phyloP scores from a whole-genome alignment of 306 rosid species.

The Trifolium dubium region DNA sequence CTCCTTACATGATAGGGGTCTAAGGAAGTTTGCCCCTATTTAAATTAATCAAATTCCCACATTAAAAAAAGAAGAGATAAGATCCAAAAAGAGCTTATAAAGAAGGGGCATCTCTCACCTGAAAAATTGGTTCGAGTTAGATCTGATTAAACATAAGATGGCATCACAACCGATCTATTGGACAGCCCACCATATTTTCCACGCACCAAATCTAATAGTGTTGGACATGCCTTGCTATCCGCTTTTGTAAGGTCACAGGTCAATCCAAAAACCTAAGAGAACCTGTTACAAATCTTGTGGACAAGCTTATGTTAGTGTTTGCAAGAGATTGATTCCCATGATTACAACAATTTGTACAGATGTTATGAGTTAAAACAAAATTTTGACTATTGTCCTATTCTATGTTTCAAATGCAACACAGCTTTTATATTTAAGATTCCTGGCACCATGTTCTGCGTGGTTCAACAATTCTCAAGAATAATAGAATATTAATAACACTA shows the following conservation, averaged over 20 bases:
- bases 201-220: background rate
- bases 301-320: background rate
- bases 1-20: background rate
- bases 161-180: background rate
- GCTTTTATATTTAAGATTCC: slow-evolving; percentile 6
- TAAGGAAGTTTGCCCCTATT: background rate
- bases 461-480: slow-evolving; percentile 42
- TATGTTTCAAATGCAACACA: slow-evolving; percentile 8
- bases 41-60: background rate
- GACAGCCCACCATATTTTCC: background rate
- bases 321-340: background rate
- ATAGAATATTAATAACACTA: slow-evolving; percentile 25
- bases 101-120: background rate
- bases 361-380: background rate
- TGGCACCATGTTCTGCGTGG: slow-evolving; percentile 48
- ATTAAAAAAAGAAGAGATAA: background rate
- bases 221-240: background rate
- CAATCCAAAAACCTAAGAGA: background rate
- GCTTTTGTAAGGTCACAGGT: background rate
- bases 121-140: background rate
- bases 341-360: background rate
- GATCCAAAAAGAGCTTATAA: background rate
- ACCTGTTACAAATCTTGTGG: background rate
- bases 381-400: background rate
- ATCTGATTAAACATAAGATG: background rate